Conservation (phyloP, 1,284 basidiomycete genomes). For the Sporisorium iseilematis-ciliati region DNA sequence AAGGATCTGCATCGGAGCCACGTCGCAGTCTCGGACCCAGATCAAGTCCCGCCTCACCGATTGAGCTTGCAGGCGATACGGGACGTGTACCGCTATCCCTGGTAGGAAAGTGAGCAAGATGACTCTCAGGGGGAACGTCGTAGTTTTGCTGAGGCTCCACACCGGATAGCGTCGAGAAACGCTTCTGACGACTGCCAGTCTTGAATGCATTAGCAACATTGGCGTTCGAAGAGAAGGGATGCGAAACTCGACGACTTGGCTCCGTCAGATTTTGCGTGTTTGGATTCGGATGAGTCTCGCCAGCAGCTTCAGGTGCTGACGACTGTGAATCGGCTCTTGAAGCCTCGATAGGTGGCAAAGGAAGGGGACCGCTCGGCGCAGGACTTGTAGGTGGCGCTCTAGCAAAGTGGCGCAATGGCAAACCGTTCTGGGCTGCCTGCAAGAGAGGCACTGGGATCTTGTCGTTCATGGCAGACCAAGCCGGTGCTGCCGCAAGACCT, state of each 20-base stretch:
- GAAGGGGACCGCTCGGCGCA: constrained; percentile 22
- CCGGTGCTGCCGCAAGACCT: background rate
- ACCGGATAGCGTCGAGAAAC: background rate
- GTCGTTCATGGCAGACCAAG: constrained; percentile 5
- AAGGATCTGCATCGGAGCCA: constrained; percentile 2
- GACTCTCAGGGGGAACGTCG: too few relatives aligned
- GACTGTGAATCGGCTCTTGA: background rate
- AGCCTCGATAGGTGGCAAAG: constrained; percentile 9
- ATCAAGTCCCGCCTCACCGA: background rate
- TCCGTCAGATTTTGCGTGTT: too few relatives aligned
- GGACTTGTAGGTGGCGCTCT: constrained; percentile 19
- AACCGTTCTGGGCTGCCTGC: background rate
- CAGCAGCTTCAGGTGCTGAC: background rate
- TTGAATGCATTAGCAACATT: too few relatives aligned
- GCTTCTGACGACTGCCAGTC: too few relatives aligned
- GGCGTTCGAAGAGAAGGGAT: too few relatives aligned
- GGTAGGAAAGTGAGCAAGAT: background rate
- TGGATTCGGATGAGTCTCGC: background rate
- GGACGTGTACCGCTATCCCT: too few relatives aligned
- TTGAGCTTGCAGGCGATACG: background rate
- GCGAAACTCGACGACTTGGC: too few relatives aligned
- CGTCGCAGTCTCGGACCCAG: constrained; percentile 8
- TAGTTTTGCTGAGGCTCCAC: background rate
- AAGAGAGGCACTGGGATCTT: background rate
- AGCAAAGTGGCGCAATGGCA: background rate